Base-by-base conservation (phyloP, 2,329 filamentous ascomycete genomes). In the Pseudogymnoascus sp. region DNA sequence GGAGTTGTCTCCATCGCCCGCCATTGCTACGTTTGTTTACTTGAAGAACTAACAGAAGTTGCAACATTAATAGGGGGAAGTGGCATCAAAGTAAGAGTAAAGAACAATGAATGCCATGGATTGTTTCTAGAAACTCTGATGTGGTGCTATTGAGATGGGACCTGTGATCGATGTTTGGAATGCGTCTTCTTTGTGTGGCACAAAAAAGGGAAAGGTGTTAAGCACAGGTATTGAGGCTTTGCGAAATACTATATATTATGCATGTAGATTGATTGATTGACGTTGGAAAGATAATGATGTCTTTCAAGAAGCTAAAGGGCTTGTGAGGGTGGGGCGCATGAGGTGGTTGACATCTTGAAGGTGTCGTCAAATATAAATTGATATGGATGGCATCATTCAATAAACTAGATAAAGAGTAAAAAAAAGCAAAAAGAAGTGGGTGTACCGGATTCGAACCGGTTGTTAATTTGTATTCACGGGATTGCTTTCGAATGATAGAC, bases 1-100 rank as follows among this genome's bases (percentile, higher is more conserved):
- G 5, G 22, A 18, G 18, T 18, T 25, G 7, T 43, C 58, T 30
- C 39, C 11, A 41, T 20, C 39, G 9, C 38, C 38, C 74, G 84
- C 50, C 75, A 41, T 7, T 22, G 39, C 39, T 41, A 3, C 18
- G 12, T 11, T 33, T 41, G 18, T 41, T 41, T 41, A 14, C 12
- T 12, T 6, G 8, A 11, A 33, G 30, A 20, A 14, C 9, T 22
- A 6, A 22, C 18, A 41, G 18, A 22, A 22, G 18, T 12, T 9
- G 9, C 18, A 22, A 22, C 2, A 18, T 41, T 41, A 11, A 20
- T 22, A 12, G 38, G 22, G 18, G 20, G 8, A n/a, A 20, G 38
- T 9, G n/a, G n/a, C n/a, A n/a, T 14, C 5, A 20, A 20, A 43
- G 39, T 18, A 22, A 25, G 11, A 43, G 4, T n/a, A 25, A 12